These are phyloP conservation scores for Ceratobasidium papillatum DNA, from an alignment of 1,284 basidiomycete genomes.

Conservation along the genomic window DNA sequence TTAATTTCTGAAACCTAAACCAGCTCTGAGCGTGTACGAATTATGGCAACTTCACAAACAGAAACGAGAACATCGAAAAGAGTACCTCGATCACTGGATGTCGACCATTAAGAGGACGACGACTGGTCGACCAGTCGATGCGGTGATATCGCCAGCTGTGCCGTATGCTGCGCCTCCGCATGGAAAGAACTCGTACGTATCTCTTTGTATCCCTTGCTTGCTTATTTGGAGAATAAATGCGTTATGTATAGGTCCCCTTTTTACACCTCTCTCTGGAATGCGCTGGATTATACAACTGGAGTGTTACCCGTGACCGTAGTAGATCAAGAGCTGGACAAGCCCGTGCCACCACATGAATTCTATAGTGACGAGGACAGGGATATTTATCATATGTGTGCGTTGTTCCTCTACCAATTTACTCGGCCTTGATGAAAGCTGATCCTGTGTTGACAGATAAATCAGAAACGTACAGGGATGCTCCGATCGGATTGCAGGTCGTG, in stretches of 20 bases:
- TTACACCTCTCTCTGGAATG: conserved; percentile 74
- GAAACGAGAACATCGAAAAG: conserved; percentile 58
- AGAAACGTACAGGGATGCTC: conserved; percentile 64
- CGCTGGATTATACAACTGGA: conserved; percentile 72
- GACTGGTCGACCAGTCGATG: conserved; percentile 71
- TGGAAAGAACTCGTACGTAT: conserved; percentile 52
- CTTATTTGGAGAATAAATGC: neutral
- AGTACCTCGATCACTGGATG: conserved; percentile 67
- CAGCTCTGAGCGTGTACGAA: conserved; percentile 56
- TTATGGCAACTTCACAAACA: conserved; percentile 65
- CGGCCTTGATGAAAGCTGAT: too few species aligned
- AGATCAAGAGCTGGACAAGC: conserved; percentile 60
- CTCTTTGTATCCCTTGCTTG: neutral
- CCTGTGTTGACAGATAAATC: conserved; percentile 64
- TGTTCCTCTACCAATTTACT: neutral
- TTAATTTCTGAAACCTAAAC: neutral
- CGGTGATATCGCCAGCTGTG: conserved; percentile 64
- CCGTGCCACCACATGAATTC: conserved; percentile 57
- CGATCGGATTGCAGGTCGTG: conserved; percentile 74
- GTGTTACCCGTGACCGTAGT: conserved; percentile 72
- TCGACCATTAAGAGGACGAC: conserved; percentile 59
- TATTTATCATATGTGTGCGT: conserved; percentile 66
- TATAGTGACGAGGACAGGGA: conserved; percentile 59
- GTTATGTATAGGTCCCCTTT: conserved; percentile 53
- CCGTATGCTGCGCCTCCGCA: conserved; percentile 59